A percentile compares a stretch with the other conserved stretches of the same genome.
phyloP scores from a whole-genome alignment of 176 grass and related monocot species.

The Guadua angustifolia region DNA sequence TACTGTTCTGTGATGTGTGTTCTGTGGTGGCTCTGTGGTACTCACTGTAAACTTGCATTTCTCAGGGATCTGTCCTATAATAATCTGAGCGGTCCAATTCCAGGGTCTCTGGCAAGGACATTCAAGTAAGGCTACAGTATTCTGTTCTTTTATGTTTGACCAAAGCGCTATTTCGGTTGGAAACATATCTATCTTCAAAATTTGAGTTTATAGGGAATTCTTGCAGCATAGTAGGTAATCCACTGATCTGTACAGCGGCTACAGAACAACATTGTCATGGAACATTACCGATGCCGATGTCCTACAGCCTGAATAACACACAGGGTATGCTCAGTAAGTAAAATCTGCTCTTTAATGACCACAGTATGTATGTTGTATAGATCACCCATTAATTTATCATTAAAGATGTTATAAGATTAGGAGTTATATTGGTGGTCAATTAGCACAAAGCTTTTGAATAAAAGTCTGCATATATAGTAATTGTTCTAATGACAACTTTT shows the following conservation, averaged over 20 bases:
- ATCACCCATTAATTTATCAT: not conserved
- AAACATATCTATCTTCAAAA: constrained; percentile 7
- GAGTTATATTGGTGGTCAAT: not conserved
- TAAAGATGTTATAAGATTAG: not conserved
- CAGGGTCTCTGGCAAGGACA: constrained; percentile 62
- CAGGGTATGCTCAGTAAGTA: constrained; percentile 59
- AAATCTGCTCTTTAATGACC: constrained; percentile 1
- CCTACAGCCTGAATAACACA: constrained; percentile 67
- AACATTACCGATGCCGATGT: constrained; percentile 74
- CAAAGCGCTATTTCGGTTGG: constrained; percentile 1
- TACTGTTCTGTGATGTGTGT: constrained; percentile 12
- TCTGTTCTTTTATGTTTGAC: constrained; percentile 36
- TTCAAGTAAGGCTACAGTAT: constrained; percentile 68
- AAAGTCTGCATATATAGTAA: not conserved
- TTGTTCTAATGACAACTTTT: constrained; percentile 35
- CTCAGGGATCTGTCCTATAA: constrained; percentile 90
- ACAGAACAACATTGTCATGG: constrained; percentile 70
- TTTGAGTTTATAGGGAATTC: constrained; percentile 8
- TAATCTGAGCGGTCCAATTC: constrained; percentile 73
- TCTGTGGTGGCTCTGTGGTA: constrained; percentile 21
- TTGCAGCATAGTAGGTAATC: constrained; percentile 90
- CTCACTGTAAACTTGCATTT: constrained; percentile 40
- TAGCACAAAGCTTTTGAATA: not conserved
- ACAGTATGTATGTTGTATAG: not conserved
- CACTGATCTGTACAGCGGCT: constrained; percentile 69